phyloP scores from a whole-genome alignment of 768 basidiomycete genomes.

The Tremella yokohamensis region DNA sequence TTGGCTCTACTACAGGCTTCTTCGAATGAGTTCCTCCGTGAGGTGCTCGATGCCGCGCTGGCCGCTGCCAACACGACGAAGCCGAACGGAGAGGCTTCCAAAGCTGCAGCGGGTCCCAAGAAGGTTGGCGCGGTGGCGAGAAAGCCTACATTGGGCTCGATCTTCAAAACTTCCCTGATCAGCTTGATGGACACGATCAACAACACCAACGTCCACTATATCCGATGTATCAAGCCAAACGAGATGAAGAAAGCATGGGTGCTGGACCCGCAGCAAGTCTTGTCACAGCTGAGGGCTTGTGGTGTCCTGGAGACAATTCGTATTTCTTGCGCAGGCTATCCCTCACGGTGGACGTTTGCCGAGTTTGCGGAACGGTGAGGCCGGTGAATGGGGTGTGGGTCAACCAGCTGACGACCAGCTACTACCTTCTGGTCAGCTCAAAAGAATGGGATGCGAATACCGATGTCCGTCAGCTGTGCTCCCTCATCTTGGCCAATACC shows the following conservation, averaged over 20 bases:
- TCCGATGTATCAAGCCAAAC: conserved; percentile 98
- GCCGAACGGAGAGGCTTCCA: conserved; percentile 66
- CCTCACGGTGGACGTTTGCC: conserved; percentile 95
- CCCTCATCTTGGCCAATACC: conserved; percentile 74
- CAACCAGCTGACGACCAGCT: conserved; percentile 56
- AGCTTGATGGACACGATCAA: conserved; percentile 95
- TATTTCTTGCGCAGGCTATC: conserved; percentile 98
- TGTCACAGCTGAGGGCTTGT: conserved; percentile 91
- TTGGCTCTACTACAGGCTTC: conserved; percentile 80
- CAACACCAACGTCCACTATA: conserved; percentile 97
- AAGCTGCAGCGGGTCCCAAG: conserved; percentile 55
- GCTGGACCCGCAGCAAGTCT: conserved; percentile 89
- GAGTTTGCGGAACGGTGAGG: conserved; percentile 94
- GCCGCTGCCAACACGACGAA: conserved; percentile 68
- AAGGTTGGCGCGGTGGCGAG: conserved; percentile 55
- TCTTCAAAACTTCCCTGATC: conserved; percentile 93
- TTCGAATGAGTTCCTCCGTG: conserved; percentile 87
- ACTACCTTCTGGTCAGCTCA: conserved; percentile 93
- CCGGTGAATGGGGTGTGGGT: background rate
- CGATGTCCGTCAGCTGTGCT: conserved; percentile 76
- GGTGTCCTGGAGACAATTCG: conserved; percentile 98
- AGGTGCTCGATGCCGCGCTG: conserved; percentile 87
- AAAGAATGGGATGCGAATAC: conserved; percentile 72
- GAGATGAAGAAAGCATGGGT: conserved; percentile 96
- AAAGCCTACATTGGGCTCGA: conserved; percentile 96